These are phyloP conservation scores for Myxozyma sirexii DNA, from an alignment of 805 yeast species.

Conservation along the genomic window DNA sequence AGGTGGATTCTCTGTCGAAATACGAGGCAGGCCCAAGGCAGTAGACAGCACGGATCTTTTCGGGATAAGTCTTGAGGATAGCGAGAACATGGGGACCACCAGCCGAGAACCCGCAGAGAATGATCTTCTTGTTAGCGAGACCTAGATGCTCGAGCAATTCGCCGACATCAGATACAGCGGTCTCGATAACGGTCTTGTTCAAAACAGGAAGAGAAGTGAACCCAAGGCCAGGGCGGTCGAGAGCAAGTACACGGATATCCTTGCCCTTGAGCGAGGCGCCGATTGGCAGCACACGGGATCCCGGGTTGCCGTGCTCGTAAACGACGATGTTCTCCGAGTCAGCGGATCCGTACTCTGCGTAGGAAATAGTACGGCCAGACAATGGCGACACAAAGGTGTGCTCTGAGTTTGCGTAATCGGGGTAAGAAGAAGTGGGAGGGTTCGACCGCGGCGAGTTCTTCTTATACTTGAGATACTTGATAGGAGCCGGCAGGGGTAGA, in stretches of 20 bases:
- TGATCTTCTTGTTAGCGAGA: conserved; percentile 18
- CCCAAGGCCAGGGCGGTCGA: conserved; percentile 34
- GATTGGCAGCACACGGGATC: conserved; percentile 30
- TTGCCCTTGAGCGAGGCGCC: conserved; percentile 32
- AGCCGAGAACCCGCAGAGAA: conserved; percentile 34
- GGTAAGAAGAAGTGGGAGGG: conserved; percentile 31
- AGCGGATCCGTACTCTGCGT: conserved; percentile 33
- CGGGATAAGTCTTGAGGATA: conserved; percentile 27
- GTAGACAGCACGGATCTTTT: conserved; percentile 20
- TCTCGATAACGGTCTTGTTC: conserved; percentile 30
- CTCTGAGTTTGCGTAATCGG: conserved; percentile 32
- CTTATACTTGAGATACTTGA: conserved; percentile 18
- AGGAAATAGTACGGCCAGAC: conserved; percentile 32
- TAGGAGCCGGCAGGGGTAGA: conserved; percentile 3
- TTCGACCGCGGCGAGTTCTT: conserved; percentile 29
- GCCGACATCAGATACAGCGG: conserved; percentile 30
- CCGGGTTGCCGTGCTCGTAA: conserved; percentile 34
- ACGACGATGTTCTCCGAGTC: conserved; percentile 31
- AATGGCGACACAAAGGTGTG: conserved; percentile 32
- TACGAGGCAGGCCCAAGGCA: conserved; percentile 32
- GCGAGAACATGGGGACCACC: conserved; percentile 35
- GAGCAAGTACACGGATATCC: conserved; percentile 32
- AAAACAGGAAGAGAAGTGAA: conserved; percentile 30
- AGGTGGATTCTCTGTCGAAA: conserved; percentile 22
- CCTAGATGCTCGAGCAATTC: conserved; percentile 32